Evolutionary conservation across 768 basidiomycete genomes (phyloP).

Genomic region (Mycena rosella): DNA sequence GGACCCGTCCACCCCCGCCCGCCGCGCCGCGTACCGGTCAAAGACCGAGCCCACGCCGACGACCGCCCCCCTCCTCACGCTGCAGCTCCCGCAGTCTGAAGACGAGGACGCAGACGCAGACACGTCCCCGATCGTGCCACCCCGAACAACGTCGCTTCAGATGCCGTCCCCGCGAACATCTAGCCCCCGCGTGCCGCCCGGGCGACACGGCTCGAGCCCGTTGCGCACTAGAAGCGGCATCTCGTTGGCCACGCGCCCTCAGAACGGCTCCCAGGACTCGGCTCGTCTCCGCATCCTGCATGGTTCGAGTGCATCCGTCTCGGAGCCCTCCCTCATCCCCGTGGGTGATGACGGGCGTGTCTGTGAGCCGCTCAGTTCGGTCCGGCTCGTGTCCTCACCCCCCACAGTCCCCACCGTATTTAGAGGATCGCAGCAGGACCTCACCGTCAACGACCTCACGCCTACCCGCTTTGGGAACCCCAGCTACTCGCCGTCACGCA

Average conservation of each 20-base stretch:
- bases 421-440: conserved; percentile 46
- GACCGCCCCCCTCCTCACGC: conserved; percentile 46
- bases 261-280: conserved; percentile 41
- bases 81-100: conserved; percentile 46
- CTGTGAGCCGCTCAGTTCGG: conserved; percentile 53
- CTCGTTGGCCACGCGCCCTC: conserved; percentile 38
- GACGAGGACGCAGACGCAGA: conserved; percentile 30
- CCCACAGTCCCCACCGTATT: conserved; percentile 43
- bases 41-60: conserved; percentile 48
- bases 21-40: conserved; percentile 54
- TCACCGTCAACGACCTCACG: conserved; percentile 64
- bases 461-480: conserved; percentile 61
- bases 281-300: conserved; percentile 72
- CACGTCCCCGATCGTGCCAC: conserved; percentile 57
- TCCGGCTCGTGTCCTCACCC: conserved; percentile 32
- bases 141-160: conserved; percentile 64
- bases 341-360: conserved; percentile 61
- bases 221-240: conserved; percentile 59
- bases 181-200: conserved; percentile 48
- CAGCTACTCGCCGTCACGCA: conserved; percentile 53
- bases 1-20: conserved; percentile 73
- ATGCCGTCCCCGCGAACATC: conserved; percentile 49
- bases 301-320: conserved; percentile 80
- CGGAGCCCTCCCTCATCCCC: conserved; percentile 84
- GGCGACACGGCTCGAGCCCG: conserved; percentile 57